Evolutionary conservation across 345 rosid species (phyloP), one percentile per base, ranked within the genome.

Genomic region (Viola odorata): DNA sequence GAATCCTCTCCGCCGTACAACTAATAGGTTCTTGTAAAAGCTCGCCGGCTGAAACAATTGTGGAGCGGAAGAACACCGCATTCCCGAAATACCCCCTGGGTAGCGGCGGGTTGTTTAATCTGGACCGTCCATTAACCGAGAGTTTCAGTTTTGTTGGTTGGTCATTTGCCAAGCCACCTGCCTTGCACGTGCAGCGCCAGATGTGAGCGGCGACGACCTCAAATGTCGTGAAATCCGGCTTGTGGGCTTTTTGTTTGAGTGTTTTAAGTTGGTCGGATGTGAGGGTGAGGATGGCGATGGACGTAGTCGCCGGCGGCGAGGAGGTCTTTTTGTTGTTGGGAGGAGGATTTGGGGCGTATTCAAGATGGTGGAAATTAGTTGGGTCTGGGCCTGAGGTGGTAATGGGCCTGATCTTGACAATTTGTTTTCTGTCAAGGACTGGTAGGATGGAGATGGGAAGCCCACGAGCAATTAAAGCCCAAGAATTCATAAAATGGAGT

Each of bases 51-150:
- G 7, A 7, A 0, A 65, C 68, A 10, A 50, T 56, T 0, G 72
- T 60, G 2, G 83, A 53, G 5, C 77, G 61, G 2, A 60, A 65
- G 45, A 77, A 81, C 12, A 78, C 38, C 4, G 62, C 80, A 15
- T 82, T 81, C 15, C 88, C 83, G 5, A 80, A 58, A 60, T 73
- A 81, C 8, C 79, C 73, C 3, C 63, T 41, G 12, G 86, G 83
- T 4, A 83, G 59, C 12, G 77, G 64, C 0, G 88, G 86, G 11
- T 4, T 38, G 1, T 23, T 23, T 51, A 81, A 64, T 55, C 81
- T 70, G 12, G 76, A 60, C 40, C 82, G 70, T 39, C 86, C 87
- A 58, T 80, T 63, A 2, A 45, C 53, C 0, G 78, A 53, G 3
- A 78, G 17, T 3, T 42, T 44, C 0, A 75, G 14, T 47, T 55